Conservation (phyloP, 805 yeast species). For the Barnettozyma wickerhamii region DNA sequence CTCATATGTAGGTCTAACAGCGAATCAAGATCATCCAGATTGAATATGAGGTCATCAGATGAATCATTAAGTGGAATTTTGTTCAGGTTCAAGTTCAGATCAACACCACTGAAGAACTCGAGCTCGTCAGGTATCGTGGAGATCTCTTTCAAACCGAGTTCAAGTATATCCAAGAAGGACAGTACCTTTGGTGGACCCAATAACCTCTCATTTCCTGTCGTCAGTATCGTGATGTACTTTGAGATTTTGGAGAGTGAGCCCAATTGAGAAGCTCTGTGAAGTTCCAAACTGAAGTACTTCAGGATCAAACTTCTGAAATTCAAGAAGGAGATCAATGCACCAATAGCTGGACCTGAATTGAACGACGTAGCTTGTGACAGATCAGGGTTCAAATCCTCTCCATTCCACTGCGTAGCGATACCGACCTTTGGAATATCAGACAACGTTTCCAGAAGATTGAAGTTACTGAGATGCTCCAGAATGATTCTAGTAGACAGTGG, state of each 20-base stretch:
- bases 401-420: conserved; percentile 51
- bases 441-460: conserved; percentile 46
- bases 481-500: conserved; percentile 48
- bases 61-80: conserved; percentile 31
- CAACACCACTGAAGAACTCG: conserved; percentile 31
- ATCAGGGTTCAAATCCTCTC: conserved; percentile 39
- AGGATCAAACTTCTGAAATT: conserved; percentile 56
- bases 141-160: conserved; percentile 47
- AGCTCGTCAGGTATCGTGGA: conserved; percentile 22
- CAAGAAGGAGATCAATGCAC: conserved; percentile 58
- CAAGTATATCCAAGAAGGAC: conserved; percentile 66
- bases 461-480: conserved; percentile 48
- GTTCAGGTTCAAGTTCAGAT: conserved; percentile 38
- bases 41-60: conserved; percentile 33
- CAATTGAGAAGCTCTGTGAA: conserved; percentile 49
- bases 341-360: conserved; percentile 33
- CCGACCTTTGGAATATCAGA: conserved; percentile 50
- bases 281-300: conserved; percentile 65
- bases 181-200: conserved; percentile 64
- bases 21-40: conserved; percentile 37
- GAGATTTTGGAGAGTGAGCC: conserved; percentile 49
- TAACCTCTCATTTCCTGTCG: conserved; percentile 44
- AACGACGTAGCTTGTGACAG: conserved; percentile 28
- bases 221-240: conserved; percentile 48
- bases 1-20: conserved; percentile 28